A percentile compares a stretch with the other conserved stretches of the same genome.
These are phyloP conservation scores for Malassezia sp. DNA, from an alignment of 1,284 basidiomycete species.

Conservation along the genomic window DNA sequence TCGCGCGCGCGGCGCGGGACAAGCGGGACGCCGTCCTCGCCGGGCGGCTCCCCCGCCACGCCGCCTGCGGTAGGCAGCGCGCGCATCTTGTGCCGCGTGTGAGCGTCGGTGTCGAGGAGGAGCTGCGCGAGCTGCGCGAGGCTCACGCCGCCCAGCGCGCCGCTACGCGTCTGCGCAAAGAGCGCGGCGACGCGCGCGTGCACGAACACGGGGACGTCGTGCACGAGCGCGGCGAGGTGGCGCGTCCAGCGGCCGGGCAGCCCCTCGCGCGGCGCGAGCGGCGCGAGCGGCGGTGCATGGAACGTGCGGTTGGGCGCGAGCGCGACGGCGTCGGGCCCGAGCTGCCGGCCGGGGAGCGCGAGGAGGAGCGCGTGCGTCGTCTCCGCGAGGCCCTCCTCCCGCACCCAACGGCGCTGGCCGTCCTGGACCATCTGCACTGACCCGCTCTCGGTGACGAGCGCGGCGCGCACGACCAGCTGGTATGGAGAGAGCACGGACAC, in stretches of 20 bases:
- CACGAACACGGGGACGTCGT: background rate
- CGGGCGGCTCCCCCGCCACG: background rate
- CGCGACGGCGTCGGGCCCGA: conserved; percentile 27
- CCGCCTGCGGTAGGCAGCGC: conserved; percentile 6
- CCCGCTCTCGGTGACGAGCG: conserved; percentile 65
- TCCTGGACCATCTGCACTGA: conserved; percentile 65
- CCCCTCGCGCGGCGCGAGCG: conserved; percentile 10
- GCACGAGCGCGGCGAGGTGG: conserved; percentile 24
- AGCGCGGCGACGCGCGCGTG: background rate
- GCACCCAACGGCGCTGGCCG: conserved; percentile 59
- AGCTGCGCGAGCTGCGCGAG: conserved; percentile 1
- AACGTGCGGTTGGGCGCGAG: conserved; percentile 49
- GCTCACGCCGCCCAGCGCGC: too few species aligned
- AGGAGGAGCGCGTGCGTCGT: conserved; percentile 56
- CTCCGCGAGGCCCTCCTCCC: conserved; percentile 69
- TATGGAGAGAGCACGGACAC: conserved; percentile 50
- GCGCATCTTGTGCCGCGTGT: background rate
- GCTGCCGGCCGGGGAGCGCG: conserved; percentile 62
- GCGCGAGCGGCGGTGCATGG: background rate
- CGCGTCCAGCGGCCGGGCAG: conserved; percentile 50
- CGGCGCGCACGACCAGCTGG: conserved; percentile 51
- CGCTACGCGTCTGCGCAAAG: too few species aligned
- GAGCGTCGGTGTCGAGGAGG: background rate
- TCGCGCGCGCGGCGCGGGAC: conserved; percentile 24
- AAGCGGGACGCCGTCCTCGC: conserved; percentile 5